Base-by-base conservation (phyloP, 306 rosid genomes). In the Glycyrrhiza uralensis region DNA sequence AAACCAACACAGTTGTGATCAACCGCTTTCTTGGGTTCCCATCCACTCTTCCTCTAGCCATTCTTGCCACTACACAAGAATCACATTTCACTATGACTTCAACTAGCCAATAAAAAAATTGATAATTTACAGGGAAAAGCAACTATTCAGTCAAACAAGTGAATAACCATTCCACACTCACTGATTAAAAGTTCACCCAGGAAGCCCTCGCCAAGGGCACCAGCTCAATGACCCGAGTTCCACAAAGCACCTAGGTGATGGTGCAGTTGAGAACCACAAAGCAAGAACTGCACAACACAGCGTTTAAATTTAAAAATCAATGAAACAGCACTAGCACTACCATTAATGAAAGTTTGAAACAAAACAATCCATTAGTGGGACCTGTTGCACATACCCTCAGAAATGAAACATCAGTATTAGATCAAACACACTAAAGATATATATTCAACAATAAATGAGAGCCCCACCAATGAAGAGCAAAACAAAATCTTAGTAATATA, bases 11-110 rank as follows among this genome's bases (percentile, higher is more conserved):
- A 20, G 44, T 22, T 51, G 76, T 17, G 81, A 88, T 74, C 73
- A 82, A 29, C 29, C 81, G 87, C 81, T 81, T 93, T 83, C 86
- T 89, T 20, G 80, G 85, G 17, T 80, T 57, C 64, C 88, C 88
- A 83, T 88, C 86, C 0, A 84, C 80, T 80, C 87, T 85, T 79
- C 86, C 86, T 77, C 86, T 87, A 36, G 71, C 78, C 92, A 82
- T 92, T 81, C 76, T 81, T 22, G 75, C 78, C 85, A 85, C 84
- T 81, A 41, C 81, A 81, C 66, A 67, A 24, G 67, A 68, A 63
- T 57, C 38, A 71, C 66, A 59, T 63, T 66, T 44, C 68, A 72
- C 65, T 56, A 61, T 67, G 56, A 70, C 66, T 54, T 76, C 77
- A 51, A 68, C 82, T 4, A 5, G 57, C 29, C 68, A 33, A 69